These are phyloP conservation scores for Yarrowia sp. DNA, from an alignment of 805 yeast genomes.

Conservation along the genomic window DNA sequence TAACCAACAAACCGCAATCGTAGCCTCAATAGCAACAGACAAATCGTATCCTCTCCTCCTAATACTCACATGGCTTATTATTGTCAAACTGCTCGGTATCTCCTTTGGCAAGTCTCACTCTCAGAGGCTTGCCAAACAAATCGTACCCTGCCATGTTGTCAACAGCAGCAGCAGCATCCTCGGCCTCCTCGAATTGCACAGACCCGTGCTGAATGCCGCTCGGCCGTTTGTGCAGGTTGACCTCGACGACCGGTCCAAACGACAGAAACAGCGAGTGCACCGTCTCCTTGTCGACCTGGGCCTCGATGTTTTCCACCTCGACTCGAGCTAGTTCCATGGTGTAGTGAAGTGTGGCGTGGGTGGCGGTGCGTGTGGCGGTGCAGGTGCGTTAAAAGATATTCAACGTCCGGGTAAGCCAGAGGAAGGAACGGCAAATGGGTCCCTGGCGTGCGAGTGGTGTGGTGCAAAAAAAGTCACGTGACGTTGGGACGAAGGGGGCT, in stretches of 20 bases:
- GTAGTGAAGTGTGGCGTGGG: neutral
- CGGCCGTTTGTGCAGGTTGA: conserved; percentile 42
- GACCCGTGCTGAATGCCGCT: conserved; percentile 45
- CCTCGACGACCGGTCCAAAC: conserved; percentile 48
- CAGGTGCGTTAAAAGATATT: neutral
- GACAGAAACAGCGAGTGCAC: conserved; percentile 46
- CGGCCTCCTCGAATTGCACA: conserved; percentile 46
- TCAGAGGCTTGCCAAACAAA: conserved; percentile 45
- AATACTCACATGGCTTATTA: conserved; percentile 42
- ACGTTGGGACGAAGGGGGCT: neutral
- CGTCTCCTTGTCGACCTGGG: conserved; percentile 42
- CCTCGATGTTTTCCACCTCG: conserved; percentile 40
- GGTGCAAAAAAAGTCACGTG: conserved; percentile 19
- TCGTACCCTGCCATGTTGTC: conserved; percentile 49
- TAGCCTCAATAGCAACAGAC: too few relatives aligned
- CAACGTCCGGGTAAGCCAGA: conserved; percentile 22
- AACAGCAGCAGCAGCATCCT: conserved; percentile 50
- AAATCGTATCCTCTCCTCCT: too few relatives aligned
- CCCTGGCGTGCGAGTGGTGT: neutral
- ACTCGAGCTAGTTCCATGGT: conserved; percentile 16
- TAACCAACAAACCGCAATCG: too few relatives aligned
- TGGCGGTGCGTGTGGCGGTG: conserved; percentile 39
- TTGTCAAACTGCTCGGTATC: conserved; percentile 40
- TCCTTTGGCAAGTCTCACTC: conserved; percentile 44
- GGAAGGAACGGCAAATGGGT: neutral